Evolutionary conservation across 139 green algal species (phyloP), one percentile per base, ranked within the genome.

Genomic region (Auxenochlorella pyrenoidosa): DNA sequence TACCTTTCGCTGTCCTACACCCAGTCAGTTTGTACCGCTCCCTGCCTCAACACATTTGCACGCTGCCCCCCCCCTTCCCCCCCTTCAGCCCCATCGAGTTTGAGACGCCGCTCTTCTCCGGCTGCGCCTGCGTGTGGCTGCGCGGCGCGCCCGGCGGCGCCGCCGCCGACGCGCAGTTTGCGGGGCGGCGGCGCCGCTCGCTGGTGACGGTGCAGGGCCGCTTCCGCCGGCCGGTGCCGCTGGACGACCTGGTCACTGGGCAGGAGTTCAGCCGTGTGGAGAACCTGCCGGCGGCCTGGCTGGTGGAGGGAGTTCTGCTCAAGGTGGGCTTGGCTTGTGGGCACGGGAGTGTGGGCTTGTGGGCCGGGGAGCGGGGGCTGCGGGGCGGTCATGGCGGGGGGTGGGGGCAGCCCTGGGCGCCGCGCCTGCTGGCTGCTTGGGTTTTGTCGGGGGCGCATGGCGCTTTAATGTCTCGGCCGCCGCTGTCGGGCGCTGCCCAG

Each of bases 241-340:
- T 94, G 36, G 89, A 95, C 65, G 86, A 88, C 34, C 32, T 94
- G 28, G 79, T 93, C 24, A 93, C 87, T 40, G 92, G 92, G 13
- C 90, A 94, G 88, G 92, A 95, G 87, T 94, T 93, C 60, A 54
- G 26, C 1, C 79, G 86, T 5, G 70, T 93, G 40, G 80, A 72
- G 59, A 90, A 88, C 72, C 90, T 95, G 88, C 92, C 92, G n/a
- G 85, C 90, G 10, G 71, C 41, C n/a, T 95, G 92, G 92, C 91
- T 95, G 47, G 88, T 95, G 41, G 91, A 94, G 47, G 89, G 84
- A 30, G 92, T 93, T 54, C 66, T 94, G 70, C 83, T 93, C 65
- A 73, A 82, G 32, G 76, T 94, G 68, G 15, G 87, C 8, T 10
- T 28, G 18, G 47, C 12, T 12, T 58, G 47, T 6, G 12, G 47